Evolutionary conservation across 768 basidiomycete species (phyloP).

Genomic region (Cubamyces lactineus): DNA sequence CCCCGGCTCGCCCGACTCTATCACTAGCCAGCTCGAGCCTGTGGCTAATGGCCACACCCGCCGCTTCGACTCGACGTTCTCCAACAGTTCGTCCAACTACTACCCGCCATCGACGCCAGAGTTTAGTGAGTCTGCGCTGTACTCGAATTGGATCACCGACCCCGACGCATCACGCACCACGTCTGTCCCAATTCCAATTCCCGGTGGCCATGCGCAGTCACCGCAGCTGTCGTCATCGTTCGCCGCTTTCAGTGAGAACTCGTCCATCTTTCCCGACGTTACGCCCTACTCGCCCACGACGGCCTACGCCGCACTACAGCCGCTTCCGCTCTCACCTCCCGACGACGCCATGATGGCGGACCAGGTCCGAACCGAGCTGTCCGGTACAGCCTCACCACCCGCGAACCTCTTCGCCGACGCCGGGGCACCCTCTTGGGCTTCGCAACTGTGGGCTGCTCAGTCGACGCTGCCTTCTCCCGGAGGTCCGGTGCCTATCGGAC

Average conservation of each 20-base stretch:
- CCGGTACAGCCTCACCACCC: slow-evolving; percentile 58
- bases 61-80: slow-evolving; percentile 32
- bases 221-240: slow-evolving; percentile 47
- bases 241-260: slow-evolving; percentile 49
- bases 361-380: slow-evolving; percentile 25
- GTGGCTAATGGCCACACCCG: slow-evolving; percentile 37
- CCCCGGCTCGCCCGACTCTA: slow-evolving; percentile 44
- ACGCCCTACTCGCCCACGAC: slow-evolving; percentile 58
- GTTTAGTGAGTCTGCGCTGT: slow-evolving; percentile 44
- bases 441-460: slow-evolving; percentile 67
- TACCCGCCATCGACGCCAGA: slow-evolving; percentile 42
- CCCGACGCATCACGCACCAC: slow-evolving; percentile 47
- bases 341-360: slow-evolving; percentile 31
- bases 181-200: slow-evolving; percentile 69
- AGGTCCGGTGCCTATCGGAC: slow-evolving; percentile 42
- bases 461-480: slow-evolving; percentile 33
- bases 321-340: slow-evolving; percentile 60
- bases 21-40: slow-evolving; percentile 45
- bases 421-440: slow-evolving; percentile 65
- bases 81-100: slow-evolving; percentile 38
- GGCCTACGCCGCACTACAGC: slow-evolving; percentile 60
- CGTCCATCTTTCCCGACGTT: slow-evolving; percentile 49
- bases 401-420: slow-evolving; percentile 50
- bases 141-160: slow-evolving; percentile 68
- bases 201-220: slow-evolving; percentile 31